These are phyloP conservation scores for Yamagishiella unicocca DNA, from an alignment of 139 green algal species.

Conservation along the genomic window DNA sequence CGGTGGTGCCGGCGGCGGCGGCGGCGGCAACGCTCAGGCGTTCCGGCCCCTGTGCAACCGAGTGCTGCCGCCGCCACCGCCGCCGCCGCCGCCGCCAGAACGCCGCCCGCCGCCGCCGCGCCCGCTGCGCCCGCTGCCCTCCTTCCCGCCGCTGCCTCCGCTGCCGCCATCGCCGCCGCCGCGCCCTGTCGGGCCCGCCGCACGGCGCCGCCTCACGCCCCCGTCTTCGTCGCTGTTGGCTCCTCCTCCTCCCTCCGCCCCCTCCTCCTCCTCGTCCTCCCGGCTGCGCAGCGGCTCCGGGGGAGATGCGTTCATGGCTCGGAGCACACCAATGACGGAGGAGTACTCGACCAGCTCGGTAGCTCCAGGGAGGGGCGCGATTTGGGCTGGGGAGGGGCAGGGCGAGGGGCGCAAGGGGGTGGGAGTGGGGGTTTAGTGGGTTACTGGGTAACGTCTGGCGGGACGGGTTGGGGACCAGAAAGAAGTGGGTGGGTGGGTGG, in stretches of 20 bases:
- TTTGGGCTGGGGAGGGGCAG: slow-evolving; percentile 12
- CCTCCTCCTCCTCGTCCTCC: neutral
- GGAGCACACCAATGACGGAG: slow-evolving; percentile 38
- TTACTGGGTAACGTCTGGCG: no score
- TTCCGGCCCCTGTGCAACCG: neutral
- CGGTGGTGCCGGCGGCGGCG: no score
- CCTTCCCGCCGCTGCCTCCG: neutral
- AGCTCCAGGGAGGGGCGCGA: slow-evolving; percentile 21
- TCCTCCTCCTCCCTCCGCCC: neutral
- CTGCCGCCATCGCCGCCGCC: neutral
- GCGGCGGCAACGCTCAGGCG: no score
- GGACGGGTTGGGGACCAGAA: no score
- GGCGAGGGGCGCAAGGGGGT: neutral
- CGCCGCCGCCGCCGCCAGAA: neutral
- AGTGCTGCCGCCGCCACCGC: neutral
- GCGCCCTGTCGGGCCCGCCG: neutral
- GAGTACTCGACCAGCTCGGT: slow-evolving; percentile 27
- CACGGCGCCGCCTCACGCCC: neutral
- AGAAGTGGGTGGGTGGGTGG: neutral
- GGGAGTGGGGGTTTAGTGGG: no score
- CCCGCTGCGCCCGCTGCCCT: neutral
- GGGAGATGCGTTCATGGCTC: neutral
- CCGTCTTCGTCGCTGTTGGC: neutral
- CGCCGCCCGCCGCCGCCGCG: neutral
- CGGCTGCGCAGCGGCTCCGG: neutral